Evolutionary conservation across 305 asterid genomes (phyloP), one percentile per base, ranked within the genome.

Genomic region (Fraxinus velutina): DNA sequence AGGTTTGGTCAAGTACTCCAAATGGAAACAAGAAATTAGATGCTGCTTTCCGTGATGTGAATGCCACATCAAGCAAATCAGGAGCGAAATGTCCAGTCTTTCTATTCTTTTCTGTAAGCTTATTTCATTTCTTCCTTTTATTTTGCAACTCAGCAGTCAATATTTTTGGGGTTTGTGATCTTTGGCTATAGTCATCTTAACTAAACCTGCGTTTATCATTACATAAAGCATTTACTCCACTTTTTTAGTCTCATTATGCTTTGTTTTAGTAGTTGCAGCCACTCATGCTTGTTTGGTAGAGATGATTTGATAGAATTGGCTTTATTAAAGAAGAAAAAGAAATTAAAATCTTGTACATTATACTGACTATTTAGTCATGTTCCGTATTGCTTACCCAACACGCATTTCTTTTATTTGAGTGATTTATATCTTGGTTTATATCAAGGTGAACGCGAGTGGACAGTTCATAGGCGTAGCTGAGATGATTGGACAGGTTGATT

Each of bases 381-480:
- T 66, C 19, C 8, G 10, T 66, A 62, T 9, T 60, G 71, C 71
- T 60, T 22, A 24, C 34, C 73, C 17, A 66, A 24, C 21, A 27
- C 1, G 73, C 7, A 3, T 13, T 66, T 66, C 21, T 66, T 66
- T 24, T 24, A 15, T 62, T 62, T 22, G 29, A 62, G 32, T 76
- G 62, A 33, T 21, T 47, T 75, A 17, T 0, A 2, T 52, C 19
- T 13, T 47, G 71, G 6, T 75, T 34, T 6, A 47, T 39, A 73
- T 79, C 78, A 85, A 91, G 97, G 97, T 90, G 22, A 92, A 93
- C 79, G 90, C 91, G 79, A 93, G 97, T 83, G 97, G 97, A 22
- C 97, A 93, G 87, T 93, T 93, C 83, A 83, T 92, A 30, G 97
- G 97, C 37, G 91, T 91, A 75, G 97, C 97, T 76, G 97, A 93